These are phyloP conservation scores for Boletus rubescentipes DNA, from an alignment of 768 basidiomycete genomes.

Conservation along the genomic window DNA sequence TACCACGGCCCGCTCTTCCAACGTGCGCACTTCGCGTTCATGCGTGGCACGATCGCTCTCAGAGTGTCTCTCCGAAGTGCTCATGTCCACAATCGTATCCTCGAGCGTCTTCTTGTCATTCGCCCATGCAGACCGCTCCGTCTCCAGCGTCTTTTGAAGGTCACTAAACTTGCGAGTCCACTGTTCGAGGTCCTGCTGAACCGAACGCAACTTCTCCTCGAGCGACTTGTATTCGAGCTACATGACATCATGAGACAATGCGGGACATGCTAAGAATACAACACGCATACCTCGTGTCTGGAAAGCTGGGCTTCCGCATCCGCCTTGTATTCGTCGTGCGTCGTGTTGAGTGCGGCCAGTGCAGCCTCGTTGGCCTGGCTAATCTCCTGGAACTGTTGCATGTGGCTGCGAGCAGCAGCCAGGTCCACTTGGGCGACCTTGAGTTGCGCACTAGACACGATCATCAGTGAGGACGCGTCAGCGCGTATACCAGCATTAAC, in stretches of 20 bases:
- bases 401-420: slow-evolving; percentile 64
- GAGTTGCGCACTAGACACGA: slow-evolving; percentile 55
- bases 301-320: slow-evolving; percentile 69
- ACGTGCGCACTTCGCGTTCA: slow-evolving; percentile 62
- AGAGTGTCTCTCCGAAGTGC: slow-evolving; percentile 65
- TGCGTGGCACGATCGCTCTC: slow-evolving; percentile 62
- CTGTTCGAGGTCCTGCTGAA: slow-evolving; percentile 54
- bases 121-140: slow-evolving; percentile 66
- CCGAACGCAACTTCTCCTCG: slow-evolving; percentile 56
- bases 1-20: slow-evolving; percentile 72
- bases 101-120: slow-evolving; percentile 82
- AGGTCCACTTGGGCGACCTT: slow-evolving; percentile 80
- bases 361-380: slow-evolving; percentile 81
- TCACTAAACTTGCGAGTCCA: slow-evolving; percentile 51
- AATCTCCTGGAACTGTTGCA: slow-evolving; percentile 85
- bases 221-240: slow-evolving; percentile 67
- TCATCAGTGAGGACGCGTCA: not conserved
- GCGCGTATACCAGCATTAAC: not conserved
- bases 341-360: slow-evolving; percentile 62
- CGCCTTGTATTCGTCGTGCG: slow-evolving; percentile 78
- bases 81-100: slow-evolving; percentile 79
- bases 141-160: slow-evolving; percentile 63
- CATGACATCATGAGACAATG: not conserved
- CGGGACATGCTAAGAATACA: too few species aligned
- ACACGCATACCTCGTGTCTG: slow-evolving; percentile 56